Evolutionary conservation across 495 filamentous ascomycete genomes (phyloP), one percentile per base, ranked within the genome.

Genomic region (Aspergillus sclerotioniger): DNA sequence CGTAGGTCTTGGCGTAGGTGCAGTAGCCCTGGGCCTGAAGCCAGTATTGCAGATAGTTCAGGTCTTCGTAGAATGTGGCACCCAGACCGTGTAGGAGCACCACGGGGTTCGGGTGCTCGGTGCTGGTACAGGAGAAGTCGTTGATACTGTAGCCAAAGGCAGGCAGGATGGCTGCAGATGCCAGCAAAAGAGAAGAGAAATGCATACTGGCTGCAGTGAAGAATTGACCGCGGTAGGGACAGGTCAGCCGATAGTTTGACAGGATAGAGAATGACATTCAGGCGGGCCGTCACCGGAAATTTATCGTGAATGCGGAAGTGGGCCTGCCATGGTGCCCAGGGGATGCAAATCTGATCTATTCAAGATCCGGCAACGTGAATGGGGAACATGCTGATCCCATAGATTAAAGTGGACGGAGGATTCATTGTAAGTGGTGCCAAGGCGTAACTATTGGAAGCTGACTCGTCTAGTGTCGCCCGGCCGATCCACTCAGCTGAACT

Each of bases 1-100:
- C 81, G 65, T 83, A 84, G 15, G 80, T 82, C 20, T 62, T 51
- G 0, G 79, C 73, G 62, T 75, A 84, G 20, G 79, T 80, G 72
- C 80, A 83, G 66, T 78, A 81, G 52, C 77, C 79, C 50, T 75
- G 64, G 13, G 60, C 53, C 43, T 80, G 79, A 21, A 84, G 76
- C 68, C 75, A 80, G 66, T 63, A 66, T 59, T 82, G 79, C 8
- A 84, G 69, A 56, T 66, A 72, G 69, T 83, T 82, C 9, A 82
- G 69, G 60, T 82, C 80, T 56, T 79, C 77, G 37, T 80, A 73
- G 63, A 62, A 79, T 45, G 74, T 79, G 3, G 80, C 79, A 25
- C 77, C 76, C 3, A 84, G 74, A 7, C 80, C 80, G 64, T 84
- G 81, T 1, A 84, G 75, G 51, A 80, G 62, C 15, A 84, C 63